Evolutionary conservation across 2,329 filamentous ascomycete genomes (phyloP).

Genomic region (Xylaria sp.): DNA sequence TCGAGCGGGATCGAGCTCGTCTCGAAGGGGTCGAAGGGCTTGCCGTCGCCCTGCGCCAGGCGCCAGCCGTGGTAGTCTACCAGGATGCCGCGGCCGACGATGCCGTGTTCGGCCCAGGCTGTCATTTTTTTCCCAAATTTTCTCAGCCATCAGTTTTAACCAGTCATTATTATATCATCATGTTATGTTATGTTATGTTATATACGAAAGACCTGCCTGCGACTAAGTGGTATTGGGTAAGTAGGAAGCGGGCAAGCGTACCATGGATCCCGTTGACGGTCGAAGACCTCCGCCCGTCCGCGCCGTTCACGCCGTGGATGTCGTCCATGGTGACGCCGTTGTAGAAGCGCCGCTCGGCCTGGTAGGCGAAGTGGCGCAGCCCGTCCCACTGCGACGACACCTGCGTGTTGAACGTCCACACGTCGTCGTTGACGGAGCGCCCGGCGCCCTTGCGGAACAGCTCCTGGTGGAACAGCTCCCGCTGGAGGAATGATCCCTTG

Average conservation of each 20-base stretch:
- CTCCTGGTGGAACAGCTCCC: conserved; percentile 57
- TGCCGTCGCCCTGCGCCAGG: conserved; percentile 38
- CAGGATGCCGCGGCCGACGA: conserved; percentile 58
- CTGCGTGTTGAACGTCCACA: conserved; percentile 62
- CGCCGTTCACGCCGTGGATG: conserved; percentile 41
- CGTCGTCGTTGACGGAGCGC: conserved; percentile 62
- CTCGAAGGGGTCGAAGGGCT: conserved; percentile 40
- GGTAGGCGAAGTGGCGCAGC: conserved; percentile 53
- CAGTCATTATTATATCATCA: background rate
- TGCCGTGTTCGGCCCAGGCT: conserved; percentile 56
- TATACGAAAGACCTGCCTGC: too few relatives aligned
- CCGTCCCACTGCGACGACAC: conserved; percentile 62
- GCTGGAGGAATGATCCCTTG: conserved; percentile 56
- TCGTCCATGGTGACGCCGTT: conserved; percentile 44
- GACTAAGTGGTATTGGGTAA: background rate
- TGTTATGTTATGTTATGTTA: too few relatives aligned
- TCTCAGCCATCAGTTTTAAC: conserved; percentile 7
- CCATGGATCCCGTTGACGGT: conserved; percentile 47
- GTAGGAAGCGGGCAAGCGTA: background rate
- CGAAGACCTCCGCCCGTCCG: conserved; percentile 34
- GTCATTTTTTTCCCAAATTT: background rate
- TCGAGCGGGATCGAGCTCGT: conserved; percentile 40
- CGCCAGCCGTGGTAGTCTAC: conserved; percentile 56
- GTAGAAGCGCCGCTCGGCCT: conserved; percentile 45
- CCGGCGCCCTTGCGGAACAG: conserved; percentile 54